Evolutionary conservation across 306 rosid genomes (phyloP).

Genomic region (Glycine tomentella): DNA sequence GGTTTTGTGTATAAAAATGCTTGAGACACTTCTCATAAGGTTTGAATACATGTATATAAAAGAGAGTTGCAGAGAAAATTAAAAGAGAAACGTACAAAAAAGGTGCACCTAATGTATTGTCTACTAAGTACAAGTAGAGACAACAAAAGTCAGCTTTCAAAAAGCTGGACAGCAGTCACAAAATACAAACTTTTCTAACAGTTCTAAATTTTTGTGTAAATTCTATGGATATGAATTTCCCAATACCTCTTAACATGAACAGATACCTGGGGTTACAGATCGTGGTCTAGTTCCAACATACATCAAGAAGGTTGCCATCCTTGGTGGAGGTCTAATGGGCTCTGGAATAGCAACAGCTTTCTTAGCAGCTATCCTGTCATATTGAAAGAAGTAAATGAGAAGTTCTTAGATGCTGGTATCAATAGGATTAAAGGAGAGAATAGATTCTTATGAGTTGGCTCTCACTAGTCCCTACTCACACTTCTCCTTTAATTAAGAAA

Average conservation of each 20-base stretch:
- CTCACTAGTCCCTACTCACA: conserved; percentile 22
- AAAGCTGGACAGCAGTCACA: no score
- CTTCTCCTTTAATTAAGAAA: no score
- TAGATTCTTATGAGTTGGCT: conserved; percentile 37
- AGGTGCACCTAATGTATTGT: no score
- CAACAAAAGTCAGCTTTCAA: no score
- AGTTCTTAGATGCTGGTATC: conserved; percentile 88
- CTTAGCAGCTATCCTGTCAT: conserved; percentile 80
- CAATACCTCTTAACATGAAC: conserved; percentile 41
- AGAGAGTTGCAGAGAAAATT: no score
- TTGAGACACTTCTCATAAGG: no score
- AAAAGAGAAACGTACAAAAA: no score
- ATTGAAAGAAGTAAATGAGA: conserved; percentile 88
- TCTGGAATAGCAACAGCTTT: conserved; percentile 93
- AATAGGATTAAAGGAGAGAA: conserved; percentile 84
- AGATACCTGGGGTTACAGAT: conserved; percentile 95
- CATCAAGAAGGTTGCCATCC: conserved; percentile 81
- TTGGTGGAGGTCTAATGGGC: conserved; percentile 99
- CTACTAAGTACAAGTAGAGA: no score
- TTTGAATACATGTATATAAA: no score
- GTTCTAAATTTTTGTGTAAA: neutral
- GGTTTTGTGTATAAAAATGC: neutral
- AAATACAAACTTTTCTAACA: neutral
- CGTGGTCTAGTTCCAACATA: conserved; percentile 80
- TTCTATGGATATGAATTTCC: conserved; percentile 25